Percentiles rank a stretch among this genome's conserved stretches.
Evolutionary conservation across 768 basidiomycete species (phyloP).

Genomic region (Hydnomerulius pinastri): DNA sequence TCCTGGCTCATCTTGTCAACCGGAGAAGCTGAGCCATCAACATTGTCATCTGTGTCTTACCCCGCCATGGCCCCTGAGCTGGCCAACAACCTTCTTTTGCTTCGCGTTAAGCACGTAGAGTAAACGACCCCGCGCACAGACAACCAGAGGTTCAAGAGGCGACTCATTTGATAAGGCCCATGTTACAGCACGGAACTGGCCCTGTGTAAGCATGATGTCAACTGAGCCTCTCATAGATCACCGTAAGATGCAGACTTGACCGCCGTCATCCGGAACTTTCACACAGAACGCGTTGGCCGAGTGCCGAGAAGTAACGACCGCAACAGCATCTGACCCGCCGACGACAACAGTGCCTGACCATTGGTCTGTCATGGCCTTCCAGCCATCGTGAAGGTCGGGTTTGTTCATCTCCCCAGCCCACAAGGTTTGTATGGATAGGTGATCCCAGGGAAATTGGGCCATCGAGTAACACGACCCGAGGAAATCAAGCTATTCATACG

Average conservation of each 20-base stretch:
- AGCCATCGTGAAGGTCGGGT: slow-evolving; percentile 36
- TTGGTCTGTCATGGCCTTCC: slow-evolving; percentile 47
- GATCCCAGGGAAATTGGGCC: slow-evolving; percentile 47
- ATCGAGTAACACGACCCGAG: slow-evolving; percentile 35
- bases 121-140: slow-evolving; percentile 55
- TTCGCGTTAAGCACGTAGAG: slow-evolving; percentile 57
- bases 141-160: slow-evolving; percentile 57
- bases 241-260: slow-evolving; percentile 15
- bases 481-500: slow-evolving; percentile 32
- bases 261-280: slow-evolving; percentile 33
- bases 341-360: slow-evolving; percentile 57
- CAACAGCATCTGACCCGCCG: slow-evolving; percentile 39
- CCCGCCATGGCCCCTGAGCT: slow-evolving; percentile 70
- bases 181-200: slow-evolving; percentile 41
- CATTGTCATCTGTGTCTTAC: slow-evolving; percentile 41
- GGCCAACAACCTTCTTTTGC: slow-evolving; percentile 42
- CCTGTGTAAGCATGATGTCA: slow-evolving; percentile 18
- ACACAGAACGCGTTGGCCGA: slow-evolving; percentile 30
- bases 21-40: neutral
- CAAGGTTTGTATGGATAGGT: slow-evolving; percentile 38
- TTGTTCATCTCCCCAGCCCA: slow-evolving; percentile 37
- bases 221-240: neutral
- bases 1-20: slow-evolving; percentile 38
- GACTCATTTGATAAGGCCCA: slow-evolving; percentile 55
- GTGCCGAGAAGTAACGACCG: slow-evolving; percentile 36